Conservation (phyloP, 2,329 filamentous ascomycete species). For the Ophiostoma himal-ulmi region DNA sequence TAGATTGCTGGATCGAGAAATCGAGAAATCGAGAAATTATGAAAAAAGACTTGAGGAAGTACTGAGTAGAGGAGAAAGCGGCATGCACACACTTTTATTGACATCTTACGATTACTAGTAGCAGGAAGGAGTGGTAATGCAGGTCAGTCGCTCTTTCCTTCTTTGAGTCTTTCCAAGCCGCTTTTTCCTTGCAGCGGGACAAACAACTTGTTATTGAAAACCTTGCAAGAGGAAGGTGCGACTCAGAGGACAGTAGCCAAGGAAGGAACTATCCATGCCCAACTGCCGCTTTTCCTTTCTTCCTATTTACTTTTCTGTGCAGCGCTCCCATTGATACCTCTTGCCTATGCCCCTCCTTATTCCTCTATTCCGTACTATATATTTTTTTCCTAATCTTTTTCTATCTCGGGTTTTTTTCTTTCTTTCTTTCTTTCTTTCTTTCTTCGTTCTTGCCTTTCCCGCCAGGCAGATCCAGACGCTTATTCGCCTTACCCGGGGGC, state of each 20-base stretch:
- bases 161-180: not conserved
- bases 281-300: not conserved
- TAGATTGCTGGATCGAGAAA: slow-evolving; percentile 1
- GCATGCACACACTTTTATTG: not conserved
- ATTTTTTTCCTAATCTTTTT: not conserved
- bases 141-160: not conserved
- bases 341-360: not conserved
- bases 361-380: too few relatives aligned
- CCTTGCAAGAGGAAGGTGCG: not conserved
- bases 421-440: not conserved
- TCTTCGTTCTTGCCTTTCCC: not conserved
- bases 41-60: not conserved
- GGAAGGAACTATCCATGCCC: not conserved
- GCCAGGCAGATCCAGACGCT: not conserved
- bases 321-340: too few relatives aligned
- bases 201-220: not conserved
- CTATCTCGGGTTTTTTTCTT: not conserved
- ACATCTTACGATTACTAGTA: not conserved
- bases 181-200: not conserved
- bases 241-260: not conserved
- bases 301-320: not conserved
- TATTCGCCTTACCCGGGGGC: slow-evolving; percentile 1
- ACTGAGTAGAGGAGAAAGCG: not conserved
- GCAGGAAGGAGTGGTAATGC: not conserved
- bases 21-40: not conserved